A percentile compares a stretch with the other conserved stretches of the same genome.
Conservation (phyloP, 2,329 filamentous ascomycete genomes). For the Aspergillus sp. region DNA sequence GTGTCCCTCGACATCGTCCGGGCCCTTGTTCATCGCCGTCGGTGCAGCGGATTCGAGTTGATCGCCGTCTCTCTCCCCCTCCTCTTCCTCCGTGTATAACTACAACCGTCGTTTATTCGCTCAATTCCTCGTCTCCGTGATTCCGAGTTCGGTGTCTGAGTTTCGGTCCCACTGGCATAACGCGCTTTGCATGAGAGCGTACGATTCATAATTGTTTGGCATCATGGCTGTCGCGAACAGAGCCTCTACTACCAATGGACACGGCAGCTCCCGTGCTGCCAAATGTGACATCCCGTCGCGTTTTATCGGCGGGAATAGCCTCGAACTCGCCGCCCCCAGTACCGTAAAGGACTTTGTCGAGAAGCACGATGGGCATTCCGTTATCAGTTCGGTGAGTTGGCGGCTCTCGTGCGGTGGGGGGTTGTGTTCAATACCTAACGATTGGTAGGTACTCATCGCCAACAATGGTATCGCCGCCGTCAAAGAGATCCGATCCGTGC, state of each 20-base stretch:
- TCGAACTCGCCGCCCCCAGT: conserved; percentile 71
- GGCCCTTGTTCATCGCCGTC: not conserved
- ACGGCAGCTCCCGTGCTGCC: conserved; percentile 60
- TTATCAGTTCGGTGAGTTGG: conserved; percentile 82
- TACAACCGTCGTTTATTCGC: not conserved
- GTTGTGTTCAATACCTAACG: too few relatives aligned
- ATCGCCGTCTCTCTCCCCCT: not conserved
- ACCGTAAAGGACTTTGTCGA: conserved; percentile 95
- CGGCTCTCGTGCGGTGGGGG: too few relatives aligned
- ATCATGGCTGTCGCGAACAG: conserved; percentile 35
- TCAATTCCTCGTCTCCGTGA: not conserved
- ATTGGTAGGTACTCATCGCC: conserved; percentile 80
- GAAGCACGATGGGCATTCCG: conserved; percentile 82
- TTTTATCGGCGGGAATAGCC: conserved; percentile 90
- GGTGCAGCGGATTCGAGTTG: not conserved
- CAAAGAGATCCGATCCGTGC: conserved; percentile 97
- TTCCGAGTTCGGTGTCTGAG: conserved; percentile 7
- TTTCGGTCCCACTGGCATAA: conserved; percentile 4
- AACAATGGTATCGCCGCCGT: conserved; percentile 99
- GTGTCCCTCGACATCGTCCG: not conserved
- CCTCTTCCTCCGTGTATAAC: not conserved
- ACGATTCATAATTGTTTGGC: conserved; percentile 19
- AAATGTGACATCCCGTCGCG: conserved; percentile 78
- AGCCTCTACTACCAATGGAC: conserved; percentile 38
- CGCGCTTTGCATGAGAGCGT: conserved; percentile 15